Evolutionary conservation across 495 filamentous ascomycete genomes (phyloP).

Genomic region (Astrothelium macrocarpum): DNA sequence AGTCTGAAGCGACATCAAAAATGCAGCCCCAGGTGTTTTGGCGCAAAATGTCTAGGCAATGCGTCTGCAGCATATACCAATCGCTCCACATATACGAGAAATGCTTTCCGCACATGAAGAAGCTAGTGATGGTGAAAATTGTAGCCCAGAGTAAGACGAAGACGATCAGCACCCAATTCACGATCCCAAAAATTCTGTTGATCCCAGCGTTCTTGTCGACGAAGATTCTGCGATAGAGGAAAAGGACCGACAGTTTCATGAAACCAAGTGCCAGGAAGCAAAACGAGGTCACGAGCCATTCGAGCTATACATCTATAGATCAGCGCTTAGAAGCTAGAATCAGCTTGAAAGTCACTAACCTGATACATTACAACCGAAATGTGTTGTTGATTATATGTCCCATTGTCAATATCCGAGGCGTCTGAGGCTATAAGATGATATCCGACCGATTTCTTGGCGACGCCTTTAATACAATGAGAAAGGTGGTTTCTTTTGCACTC

Average conservation of each 20-base stretch:
- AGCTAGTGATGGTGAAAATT: background rate
- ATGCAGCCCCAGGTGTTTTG: slow-evolving; percentile 3
- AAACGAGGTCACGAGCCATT: background rate
- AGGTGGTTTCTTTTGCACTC: background rate
- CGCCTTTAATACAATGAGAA: background rate
- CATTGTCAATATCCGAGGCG: background rate
- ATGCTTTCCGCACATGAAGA: slow-evolving; percentile 5
- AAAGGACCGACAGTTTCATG: slow-evolving; percentile 4
- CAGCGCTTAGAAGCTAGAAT: background rate
- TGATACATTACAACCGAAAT: background rate
- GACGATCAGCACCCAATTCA: background rate
- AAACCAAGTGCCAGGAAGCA: slow-evolving; percentile 4
- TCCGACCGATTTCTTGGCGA: background rate
- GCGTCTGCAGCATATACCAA: background rate
- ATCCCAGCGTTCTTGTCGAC: background rate
- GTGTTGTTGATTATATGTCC: background rate
- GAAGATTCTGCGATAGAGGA: background rate
- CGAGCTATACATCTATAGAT: background rate
- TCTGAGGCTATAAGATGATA: background rate
- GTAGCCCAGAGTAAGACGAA: background rate
- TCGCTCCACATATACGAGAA: slow-evolving; percentile 1
- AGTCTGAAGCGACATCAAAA: background rate
- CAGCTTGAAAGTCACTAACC: background rate
- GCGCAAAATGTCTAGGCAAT: background rate
- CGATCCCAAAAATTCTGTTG: background rate